Base-by-base conservation (phyloP, 495 filamentous ascomycete genomes). In the Chaetomium cochliodes region DNA sequence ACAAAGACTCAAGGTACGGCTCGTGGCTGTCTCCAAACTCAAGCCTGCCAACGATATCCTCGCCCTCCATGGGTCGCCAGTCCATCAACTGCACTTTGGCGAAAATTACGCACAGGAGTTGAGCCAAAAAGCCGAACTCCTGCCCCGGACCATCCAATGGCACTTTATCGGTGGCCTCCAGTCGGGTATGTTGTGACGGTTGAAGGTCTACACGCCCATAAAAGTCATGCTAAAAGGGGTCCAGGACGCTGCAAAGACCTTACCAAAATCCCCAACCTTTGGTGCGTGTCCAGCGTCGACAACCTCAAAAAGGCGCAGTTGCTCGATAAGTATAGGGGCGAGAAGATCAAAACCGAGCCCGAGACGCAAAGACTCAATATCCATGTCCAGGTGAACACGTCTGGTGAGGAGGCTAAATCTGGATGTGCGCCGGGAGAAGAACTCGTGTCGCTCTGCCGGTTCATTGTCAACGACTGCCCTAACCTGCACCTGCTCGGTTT, bases 31-130 rank as follows among this genome's bases (percentile, higher is more conserved):
- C 58, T 96, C 92, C 20, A 98, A 98, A 74, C 82, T 94, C 68
- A 96, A 97, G 75, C 92, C 94, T 13, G 90, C 87, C 58, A 86
- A 88, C 60, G 96, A 98, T 78, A 87, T 97, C 71, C 81, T 96
- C 49, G 87, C 91, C 56, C 83, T 98, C 3, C 88, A 96, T 79
- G 78, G 85, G 63, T 69, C 82, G 1, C 80, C 82, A 0, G 74
- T 80, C 22, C 66, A 74, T 0, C 93, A 96, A 49, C 68, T 80
- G 57, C 92, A 98, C 77, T 97, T 97, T 76, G 94, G 94, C 66
- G 94, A 98, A 78, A 98, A 98, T 79, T 98, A 98, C 81, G 83
- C 90, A 16, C 92, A 97, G 78, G 94, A 98, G 73, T 87, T 98
- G 49, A 79, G 85, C 56, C 86, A 93, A 74, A 98, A 98, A 78